Conservation (phyloP, 2,329 filamentous ascomycete species). For the Tolypocladium nubicola region DNA sequence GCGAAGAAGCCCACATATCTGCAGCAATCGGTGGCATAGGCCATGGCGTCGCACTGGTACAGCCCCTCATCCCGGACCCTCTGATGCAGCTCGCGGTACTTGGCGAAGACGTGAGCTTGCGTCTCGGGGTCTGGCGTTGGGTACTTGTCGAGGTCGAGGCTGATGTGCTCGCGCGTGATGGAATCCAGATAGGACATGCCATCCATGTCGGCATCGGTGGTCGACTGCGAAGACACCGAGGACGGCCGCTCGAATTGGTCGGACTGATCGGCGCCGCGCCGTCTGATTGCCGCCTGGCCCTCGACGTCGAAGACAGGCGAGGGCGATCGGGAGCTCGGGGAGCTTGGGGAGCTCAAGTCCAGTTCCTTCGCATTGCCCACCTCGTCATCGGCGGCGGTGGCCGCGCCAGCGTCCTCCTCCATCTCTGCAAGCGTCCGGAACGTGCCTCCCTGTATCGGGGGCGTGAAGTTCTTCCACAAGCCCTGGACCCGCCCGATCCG, state of each 20-base stretch:
- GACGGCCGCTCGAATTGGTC: neutral
- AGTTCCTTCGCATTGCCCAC: slow-evolving; percentile 9
- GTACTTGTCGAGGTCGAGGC: slow-evolving; percentile 69
- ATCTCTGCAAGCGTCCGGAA: slow-evolving; percentile 44
- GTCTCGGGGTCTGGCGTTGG: slow-evolving; percentile 63
- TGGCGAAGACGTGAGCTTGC: slow-evolving; percentile 65
- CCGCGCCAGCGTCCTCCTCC: slow-evolving; percentile 22
- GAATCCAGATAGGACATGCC: slow-evolving; percentile 56
- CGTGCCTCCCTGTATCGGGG: slow-evolving; percentile 81
- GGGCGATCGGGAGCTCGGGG: slow-evolving; percentile 40
- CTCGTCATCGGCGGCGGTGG: slow-evolving; percentile 4
- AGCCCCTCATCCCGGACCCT: slow-evolving; percentile 64
- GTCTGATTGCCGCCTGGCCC: slow-evolving; percentile 13
- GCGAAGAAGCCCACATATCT: slow-evolving; percentile 59
- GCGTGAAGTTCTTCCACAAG: slow-evolving; percentile 76
- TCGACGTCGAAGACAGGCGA: slow-evolving; percentile 39
- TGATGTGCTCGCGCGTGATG: slow-evolving; percentile 60
- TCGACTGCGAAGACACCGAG: slow-evolving; percentile 24
- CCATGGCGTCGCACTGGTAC: slow-evolving; percentile 73
- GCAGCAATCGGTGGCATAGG: slow-evolving; percentile 63
- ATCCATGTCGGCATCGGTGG: slow-evolving; percentile 44
- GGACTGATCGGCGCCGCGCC: slow-evolving; percentile 10
- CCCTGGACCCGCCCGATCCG: slow-evolving; percentile 76
- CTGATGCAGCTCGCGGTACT: slow-evolving; percentile 70
- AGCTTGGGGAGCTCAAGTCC: slow-evolving; percentile 38